Base-by-base conservation (phyloP, 257 asterid species). In the Lavandula angustifolia region DNA sequence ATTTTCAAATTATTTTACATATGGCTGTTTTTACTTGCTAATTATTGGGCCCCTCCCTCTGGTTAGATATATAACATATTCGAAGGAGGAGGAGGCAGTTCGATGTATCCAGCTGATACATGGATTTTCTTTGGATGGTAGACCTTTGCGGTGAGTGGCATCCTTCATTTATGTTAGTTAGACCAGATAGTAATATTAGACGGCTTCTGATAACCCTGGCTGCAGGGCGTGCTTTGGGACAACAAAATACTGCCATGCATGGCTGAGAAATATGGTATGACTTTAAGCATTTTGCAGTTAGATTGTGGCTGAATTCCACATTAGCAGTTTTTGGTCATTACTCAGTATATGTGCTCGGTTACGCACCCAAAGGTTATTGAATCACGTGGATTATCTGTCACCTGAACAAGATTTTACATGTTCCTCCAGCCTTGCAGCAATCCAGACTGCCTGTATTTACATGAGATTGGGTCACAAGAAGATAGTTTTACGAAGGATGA, bases 211-310 rank as follows among this genome's bases (percentile, higher is more conserved):
- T 71, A 82, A 47, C 9, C 52, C 35, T 64, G 40, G 47, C 61
- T 80, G 74, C 94, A 94, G 99, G 95, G 99, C 95, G 4, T 89
- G 95, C 72, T 89, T 84, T 74, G 96, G 96, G 64, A 89, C 96
- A 62, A 89, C 96, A 37, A 89, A 89, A 80, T 89, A 86, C 73
- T 89, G 96, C 63, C 96, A 86, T 80, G 92, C 96, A 54, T 89
- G 96, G 96, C 77, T 89, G 76, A 86, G 92, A 78, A 86, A 84
- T 60, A 69, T 80, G 95, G 96, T 89, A 84, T 38, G 78, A 8
- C 71, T 54, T 16, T 55, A 29, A 46, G 32, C 58, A 71, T 57
- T 65, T 48, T 51, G 40, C 69, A 8, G 35, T 54, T 50, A 38
- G 64, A 42, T 55, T 34, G 7, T 54, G 35, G 49, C 40, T 57